A percentile compares a stretch with the other conserved stretches of the same genome.
phyloP scores from a whole-genome alignment of 228 moss, liverwort and hornwort genomes.

The Sphagnum fallax region DNA sequence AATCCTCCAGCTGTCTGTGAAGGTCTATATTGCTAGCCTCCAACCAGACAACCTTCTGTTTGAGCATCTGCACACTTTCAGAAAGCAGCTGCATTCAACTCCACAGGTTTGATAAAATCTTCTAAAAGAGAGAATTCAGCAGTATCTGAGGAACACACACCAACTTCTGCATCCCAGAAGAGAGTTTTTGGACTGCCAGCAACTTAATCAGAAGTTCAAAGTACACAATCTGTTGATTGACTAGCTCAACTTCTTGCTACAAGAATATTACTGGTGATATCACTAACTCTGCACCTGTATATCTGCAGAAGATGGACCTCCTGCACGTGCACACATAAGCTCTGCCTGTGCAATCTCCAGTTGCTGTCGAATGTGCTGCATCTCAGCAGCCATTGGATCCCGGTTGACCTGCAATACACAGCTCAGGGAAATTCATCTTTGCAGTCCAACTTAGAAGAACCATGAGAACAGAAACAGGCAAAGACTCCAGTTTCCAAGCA shows the following conservation, averaged over 20 bases:
- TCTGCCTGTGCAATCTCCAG: slow-evolving; percentile 93
- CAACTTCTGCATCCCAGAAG: too few relatives aligned
- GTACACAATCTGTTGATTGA: neutral
- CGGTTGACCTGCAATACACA: slow-evolving; percentile 67
- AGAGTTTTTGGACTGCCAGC: too few relatives aligned
- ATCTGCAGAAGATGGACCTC: slow-evolving; percentile 41
- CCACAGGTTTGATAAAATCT: neutral
- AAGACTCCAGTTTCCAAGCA: neutral
- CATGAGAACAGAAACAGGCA: neutral
- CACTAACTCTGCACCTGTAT: slow-evolving; percentile 22
- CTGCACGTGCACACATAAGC: slow-evolving; percentile 85
- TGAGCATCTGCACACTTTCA: slow-evolving; percentile 46
- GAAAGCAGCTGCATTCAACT: neutral
- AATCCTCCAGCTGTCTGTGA: slow-evolving; percentile 61
- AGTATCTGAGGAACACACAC: too few relatives aligned
- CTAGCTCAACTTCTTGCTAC: too few relatives aligned
- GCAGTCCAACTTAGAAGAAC: neutral
- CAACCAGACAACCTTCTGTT: slow-evolving; percentile 85
- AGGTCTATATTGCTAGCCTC: slow-evolving; percentile 75
- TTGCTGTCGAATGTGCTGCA: slow-evolving; percentile 94
- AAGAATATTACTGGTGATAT: too few relatives aligned
- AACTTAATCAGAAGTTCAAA: too few relatives aligned
- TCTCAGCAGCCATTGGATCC: slow-evolving; percentile 93
- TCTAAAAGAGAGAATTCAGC: too few relatives aligned
- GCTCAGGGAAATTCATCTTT: neutral